phyloP scores from a whole-genome alignment of 495 filamentous ascomycete species.

The Penicillium longicatenatum region DNA sequence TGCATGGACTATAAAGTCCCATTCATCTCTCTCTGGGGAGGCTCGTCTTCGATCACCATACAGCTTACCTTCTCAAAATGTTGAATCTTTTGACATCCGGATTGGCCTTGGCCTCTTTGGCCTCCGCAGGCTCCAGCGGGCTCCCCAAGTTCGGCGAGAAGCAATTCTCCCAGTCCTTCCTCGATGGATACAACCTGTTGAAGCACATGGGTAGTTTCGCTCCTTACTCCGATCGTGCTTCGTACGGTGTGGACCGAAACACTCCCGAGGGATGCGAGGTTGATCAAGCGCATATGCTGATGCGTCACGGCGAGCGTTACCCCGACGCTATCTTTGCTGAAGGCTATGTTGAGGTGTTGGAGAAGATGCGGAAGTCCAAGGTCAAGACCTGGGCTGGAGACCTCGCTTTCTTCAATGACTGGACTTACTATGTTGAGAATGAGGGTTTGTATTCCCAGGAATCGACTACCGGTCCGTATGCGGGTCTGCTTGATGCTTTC shows the following conservation, averaged over 20 bases:
- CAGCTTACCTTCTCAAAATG: not conserved
- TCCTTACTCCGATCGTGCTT: constrained; percentile 20
- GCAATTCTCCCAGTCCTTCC: constrained; percentile 19
- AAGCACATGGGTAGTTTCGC: constrained; percentile 22
- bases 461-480: constrained; percentile 51
- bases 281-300: constrained; percentile 33
- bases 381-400: constrained; percentile 37
- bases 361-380: not conserved
- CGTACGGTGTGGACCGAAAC: constrained; percentile 23
- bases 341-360: constrained; percentile 8
- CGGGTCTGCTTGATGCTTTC: constrained; percentile 49
- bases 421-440: constrained; percentile 51
- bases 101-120: not conserved
- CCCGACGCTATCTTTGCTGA: constrained; percentile 30
- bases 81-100: not conserved
- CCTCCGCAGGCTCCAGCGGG: not conserved
- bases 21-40: not conserved
- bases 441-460: constrained; percentile 23
- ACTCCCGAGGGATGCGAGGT: constrained; percentile 23
- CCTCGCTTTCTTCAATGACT: constrained; percentile 51
- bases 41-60: not conserved
- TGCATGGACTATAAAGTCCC: not conserved
- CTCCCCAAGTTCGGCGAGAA: constrained; percentile 2
- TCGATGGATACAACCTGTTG: constrained; percentile 19
- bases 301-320: constrained; percentile 54